phyloP scores from a whole-genome alignment of 257 asterid species.

The Solanum rostratum region DNA sequence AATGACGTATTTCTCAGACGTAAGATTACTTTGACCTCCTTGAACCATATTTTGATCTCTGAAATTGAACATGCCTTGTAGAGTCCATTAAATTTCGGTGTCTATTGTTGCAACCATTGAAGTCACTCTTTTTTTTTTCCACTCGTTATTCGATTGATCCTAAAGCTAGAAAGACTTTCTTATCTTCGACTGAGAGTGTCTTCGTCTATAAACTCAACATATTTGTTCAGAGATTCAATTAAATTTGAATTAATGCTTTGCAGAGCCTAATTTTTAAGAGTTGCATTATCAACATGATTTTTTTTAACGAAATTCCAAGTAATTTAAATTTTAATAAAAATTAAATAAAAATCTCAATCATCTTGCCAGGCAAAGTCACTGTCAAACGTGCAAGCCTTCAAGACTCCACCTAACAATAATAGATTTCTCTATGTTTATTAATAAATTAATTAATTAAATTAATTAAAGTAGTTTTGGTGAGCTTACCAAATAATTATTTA shows the following conservation, averaged over 20 bases:
- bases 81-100: too few relatives aligned
- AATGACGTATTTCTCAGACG: too few relatives aligned
- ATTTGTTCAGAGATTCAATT: neutral
- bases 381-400: slow-evolving; percentile 22
- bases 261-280: neutral
- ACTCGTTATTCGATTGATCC: too few relatives aligned
- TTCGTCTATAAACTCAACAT: too few relatives aligned
- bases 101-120: neutral
- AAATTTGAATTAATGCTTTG: neutral
- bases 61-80: too few relatives aligned
- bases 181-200: too few relatives aligned
- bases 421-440: slow-evolving; percentile 9
- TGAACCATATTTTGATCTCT: too few relatives aligned
- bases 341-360: neutral
- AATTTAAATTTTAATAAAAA: neutral
- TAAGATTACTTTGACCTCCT: too few relatives aligned
- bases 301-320: neutral
- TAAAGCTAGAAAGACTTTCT: too few relatives aligned
- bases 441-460: neutral
- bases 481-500: slow-evolving; percentile 19
- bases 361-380: neutral
- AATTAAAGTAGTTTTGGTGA: neutral
- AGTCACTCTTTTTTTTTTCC: neutral
- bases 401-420: slow-evolving; percentile 20
- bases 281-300: too few relatives aligned